These are phyloP conservation scores for Oxytropis ochrocephala DNA, from an alignment of 306 rosid genomes.

Conservation along the genomic window DNA sequence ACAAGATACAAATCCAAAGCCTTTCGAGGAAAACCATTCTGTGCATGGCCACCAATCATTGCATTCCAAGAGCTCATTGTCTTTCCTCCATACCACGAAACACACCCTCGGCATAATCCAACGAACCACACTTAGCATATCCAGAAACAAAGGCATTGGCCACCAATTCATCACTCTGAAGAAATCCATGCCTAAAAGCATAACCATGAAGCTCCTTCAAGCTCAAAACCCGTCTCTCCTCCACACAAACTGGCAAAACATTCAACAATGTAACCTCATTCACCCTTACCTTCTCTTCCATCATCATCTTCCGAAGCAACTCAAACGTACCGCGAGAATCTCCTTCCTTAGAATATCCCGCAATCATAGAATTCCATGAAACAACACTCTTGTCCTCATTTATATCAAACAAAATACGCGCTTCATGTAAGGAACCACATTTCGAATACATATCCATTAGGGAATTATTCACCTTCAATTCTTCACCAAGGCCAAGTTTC, in stretches of 20 bases:
- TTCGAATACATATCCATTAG: slow-evolving; percentile 72
- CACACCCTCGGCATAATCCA: slow-evolving; percentile 48
- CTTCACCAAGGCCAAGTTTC: slow-evolving; percentile 45
- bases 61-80: slow-evolving; percentile 84
- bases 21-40: slow-evolving; percentile 62
- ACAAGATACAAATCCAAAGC: slow-evolving; percentile 57
- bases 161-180: slow-evolving; percentile 45
- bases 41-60: slow-evolving; percentile 53
- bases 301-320: slow-evolving; percentile 55
- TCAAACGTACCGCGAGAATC: slow-evolving; percentile 37
- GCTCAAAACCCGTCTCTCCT: slow-evolving; percentile 32
- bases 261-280: slow-evolving; percentile 65
- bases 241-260: slow-evolving; percentile 61
- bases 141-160: slow-evolving; percentile 68
- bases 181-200: slow-evolving; percentile 43
- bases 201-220: slow-evolving; percentile 74
- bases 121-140: slow-evolving; percentile 57
- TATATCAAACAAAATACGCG: slow-evolving; percentile 37
- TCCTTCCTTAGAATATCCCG: slow-evolving; percentile 59
- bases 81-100: slow-evolving; percentile 44
- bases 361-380: slow-evolving; percentile 76
- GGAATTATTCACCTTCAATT: slow-evolving; percentile 59
- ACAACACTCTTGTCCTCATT: slow-evolving; percentile 53
- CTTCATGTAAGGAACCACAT: slow-evolving; percentile 51
- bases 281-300: slow-evolving; percentile 37